phyloP scores from a whole-genome alignment of 306 rosid genomes.

The Ormosia semicastrata region DNA sequence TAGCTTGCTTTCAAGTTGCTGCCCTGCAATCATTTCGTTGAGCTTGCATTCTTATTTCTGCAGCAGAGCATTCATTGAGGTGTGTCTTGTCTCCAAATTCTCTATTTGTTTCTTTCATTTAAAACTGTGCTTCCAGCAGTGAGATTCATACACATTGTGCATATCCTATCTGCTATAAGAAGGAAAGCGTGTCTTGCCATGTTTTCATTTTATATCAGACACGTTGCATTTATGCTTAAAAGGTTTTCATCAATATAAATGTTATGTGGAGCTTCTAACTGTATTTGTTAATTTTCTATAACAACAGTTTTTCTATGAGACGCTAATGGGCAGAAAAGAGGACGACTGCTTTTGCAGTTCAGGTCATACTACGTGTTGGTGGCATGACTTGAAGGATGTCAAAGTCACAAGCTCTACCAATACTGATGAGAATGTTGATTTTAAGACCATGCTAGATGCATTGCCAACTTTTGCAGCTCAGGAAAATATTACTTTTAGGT shows the following conservation, averaged over 20 bases:
- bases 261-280: not conserved
- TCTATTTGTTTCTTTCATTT: not conserved
- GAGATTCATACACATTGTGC: not conserved
- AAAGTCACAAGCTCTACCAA: not conserved
- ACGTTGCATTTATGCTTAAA: not conserved
- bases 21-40: slow-evolving; percentile 12
- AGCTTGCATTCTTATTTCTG: not conserved
- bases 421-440: slow-evolving; percentile 1
- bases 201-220: not conserved
- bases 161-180: not conserved
- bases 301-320: slow-evolving; percentile 17
- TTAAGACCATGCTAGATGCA: slow-evolving; percentile 8
- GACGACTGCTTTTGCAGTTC: slow-evolving; percentile 11
- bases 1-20: slow-evolving; percentile 14
- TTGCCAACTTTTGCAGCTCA: not conserved
- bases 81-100: not conserved
- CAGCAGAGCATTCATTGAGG: slow-evolving; percentile 20
- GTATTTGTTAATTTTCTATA: not conserved
- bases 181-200: not conserved
- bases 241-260: not conserved
- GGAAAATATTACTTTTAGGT: not conserved
- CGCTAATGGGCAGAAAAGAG: not conserved
- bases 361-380: slow-evolving; percentile 22
- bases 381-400: slow-evolving; percentile 32
- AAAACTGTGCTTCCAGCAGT: not conserved